Percentiles rank a stretch among this genome's conserved stretches.
Conservation (phyloP, 2,329 filamentous ascomycete genomes). For the Exophiala calicioides region DNA sequence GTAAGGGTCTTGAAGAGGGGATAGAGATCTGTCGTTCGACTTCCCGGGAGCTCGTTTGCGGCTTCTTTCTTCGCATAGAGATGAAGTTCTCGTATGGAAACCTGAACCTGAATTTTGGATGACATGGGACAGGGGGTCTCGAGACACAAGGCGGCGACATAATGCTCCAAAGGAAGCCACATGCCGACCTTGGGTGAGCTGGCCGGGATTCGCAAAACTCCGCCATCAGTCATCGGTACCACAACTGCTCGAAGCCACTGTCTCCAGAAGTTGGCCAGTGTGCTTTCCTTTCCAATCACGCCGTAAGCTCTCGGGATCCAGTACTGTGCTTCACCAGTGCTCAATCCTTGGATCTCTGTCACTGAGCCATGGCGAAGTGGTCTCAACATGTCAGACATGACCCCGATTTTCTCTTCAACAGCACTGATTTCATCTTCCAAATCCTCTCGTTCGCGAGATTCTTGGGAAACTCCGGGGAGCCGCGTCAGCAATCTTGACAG, state of each 20-base stretch:
- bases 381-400: constrained; percentile 94
- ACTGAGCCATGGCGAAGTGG: constrained; percentile 92
- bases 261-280: constrained; percentile 92
- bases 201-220: constrained; percentile 75
- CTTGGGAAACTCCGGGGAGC: constrained; percentile 77
- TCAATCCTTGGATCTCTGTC: constrained; percentile 94
- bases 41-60: constrained; percentile 86
- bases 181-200: constrained; percentile 88
- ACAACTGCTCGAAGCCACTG: constrained; percentile 93
- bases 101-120: constrained; percentile 93
- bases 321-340: constrained; percentile 89
- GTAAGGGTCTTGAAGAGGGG: constrained; percentile 87
- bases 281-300: constrained; percentile 80
- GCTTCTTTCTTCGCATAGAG: constrained; percentile 93
- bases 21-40: constrained; percentile 87
- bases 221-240: constrained; percentile 93
- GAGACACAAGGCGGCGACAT: constrained; percentile 94
- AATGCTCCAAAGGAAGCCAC: constrained; percentile 95
- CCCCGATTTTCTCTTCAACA: constrained; percentile 92
- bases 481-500: constrained; percentile 83
- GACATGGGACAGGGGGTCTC: constrained; percentile 89
- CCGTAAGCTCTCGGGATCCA: constrained; percentile 96
- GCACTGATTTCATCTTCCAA: constrained; percentile 93
- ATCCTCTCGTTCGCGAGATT: constrained; percentile 75
- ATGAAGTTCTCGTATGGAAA: constrained; percentile 83